phyloP scores from a whole-genome alignment of 805 yeast genomes.

The Hanseniaspora taiwanica region DNA sequence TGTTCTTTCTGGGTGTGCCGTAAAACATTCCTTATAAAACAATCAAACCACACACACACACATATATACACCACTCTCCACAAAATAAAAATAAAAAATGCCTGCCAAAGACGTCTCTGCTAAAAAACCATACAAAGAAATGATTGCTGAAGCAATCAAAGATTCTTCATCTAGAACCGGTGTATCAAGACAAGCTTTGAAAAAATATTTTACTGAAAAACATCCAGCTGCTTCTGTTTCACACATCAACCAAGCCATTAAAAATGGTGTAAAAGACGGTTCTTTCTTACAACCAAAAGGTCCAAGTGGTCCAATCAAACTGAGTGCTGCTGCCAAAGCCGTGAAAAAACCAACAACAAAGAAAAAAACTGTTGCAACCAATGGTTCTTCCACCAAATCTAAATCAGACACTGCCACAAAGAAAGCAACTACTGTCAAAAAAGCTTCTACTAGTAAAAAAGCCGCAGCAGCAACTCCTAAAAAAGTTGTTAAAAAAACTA shows the following conservation, averaged over 20 bases:
- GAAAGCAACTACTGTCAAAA: slow-evolving; percentile 7
- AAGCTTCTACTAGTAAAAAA: slow-evolving; percentile 6
- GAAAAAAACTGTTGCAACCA: slow-evolving; percentile 1
- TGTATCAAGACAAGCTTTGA: slow-evolving; percentile 74
- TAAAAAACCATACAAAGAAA: slow-evolving; percentile 10
- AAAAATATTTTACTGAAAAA: slow-evolving; percentile 55
- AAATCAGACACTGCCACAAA: slow-evolving; percentile 5
- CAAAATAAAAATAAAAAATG: slow-evolving; percentile 2
- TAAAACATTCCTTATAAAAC: not conserved
- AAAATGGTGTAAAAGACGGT: slow-evolving; percentile 69
- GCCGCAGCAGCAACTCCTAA: slow-evolving; percentile 1
- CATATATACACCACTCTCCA: not conserved
- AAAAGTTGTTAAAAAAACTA: slow-evolving; percentile 6
- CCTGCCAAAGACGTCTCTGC: slow-evolving; percentile 5
- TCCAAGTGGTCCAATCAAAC: slow-evolving; percentile 72
- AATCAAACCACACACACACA: not conserved
- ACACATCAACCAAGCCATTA: slow-evolving; percentile 40
- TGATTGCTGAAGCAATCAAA: slow-evolving; percentile 43
- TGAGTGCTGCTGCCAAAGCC: slow-evolving; percentile 26
- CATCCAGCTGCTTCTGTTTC: slow-evolving; percentile 27
- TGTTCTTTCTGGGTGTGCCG: not conserved
- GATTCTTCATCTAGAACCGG: slow-evolving; percentile 73
- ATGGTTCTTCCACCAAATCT: slow-evolving; percentile 3
- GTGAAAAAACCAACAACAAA: slow-evolving; percentile 5
- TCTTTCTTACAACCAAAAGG: slow-evolving; percentile 79